phyloP scores from a whole-genome alignment of 352 stramenopile species.

The Globisporangium abappressorium region DNA sequence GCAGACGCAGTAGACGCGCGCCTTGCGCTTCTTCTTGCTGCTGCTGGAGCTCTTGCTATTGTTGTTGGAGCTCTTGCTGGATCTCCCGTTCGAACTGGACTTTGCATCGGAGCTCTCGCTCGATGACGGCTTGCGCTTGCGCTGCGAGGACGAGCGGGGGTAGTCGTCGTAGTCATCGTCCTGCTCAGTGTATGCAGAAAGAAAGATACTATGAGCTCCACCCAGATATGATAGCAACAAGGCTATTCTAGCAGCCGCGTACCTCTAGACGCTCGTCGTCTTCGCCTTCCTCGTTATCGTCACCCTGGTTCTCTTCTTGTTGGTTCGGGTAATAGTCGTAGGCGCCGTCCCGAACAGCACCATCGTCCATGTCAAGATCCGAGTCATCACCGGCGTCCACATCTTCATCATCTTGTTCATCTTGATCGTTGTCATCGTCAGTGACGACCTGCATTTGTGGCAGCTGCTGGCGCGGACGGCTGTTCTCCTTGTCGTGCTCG shows the following conservation, averaged over 20 bases:
- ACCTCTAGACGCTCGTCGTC: conserved; percentile 10
- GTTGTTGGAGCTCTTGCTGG: background rate
- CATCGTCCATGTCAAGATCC: conserved; percentile 6
- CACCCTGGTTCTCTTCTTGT: conserved; percentile 20
- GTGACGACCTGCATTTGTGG: background rate
- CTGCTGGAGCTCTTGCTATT: conserved; percentile 17
- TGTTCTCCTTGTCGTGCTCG: conserved; percentile 36
- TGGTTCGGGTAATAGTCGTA: conserved; percentile 19
- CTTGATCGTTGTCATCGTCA: background rate
- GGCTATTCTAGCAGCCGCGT: background rate
- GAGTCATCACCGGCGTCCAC: background rate
- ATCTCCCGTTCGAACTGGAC: background rate
- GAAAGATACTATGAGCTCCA: background rate
- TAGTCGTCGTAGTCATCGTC: conserved; percentile 5
- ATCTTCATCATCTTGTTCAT: background rate
- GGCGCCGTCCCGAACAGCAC: conserved; percentile 4
- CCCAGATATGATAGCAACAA: background rate
- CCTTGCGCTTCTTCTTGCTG: conserved; percentile 65
- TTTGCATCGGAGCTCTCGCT: conserved; percentile 8
- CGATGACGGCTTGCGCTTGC: conserved; percentile 22
- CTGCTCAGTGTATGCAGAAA: background rate
- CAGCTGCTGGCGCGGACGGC: conserved; percentile 11
- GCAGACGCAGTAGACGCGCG: conserved; percentile 72
- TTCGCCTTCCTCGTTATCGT: conserved; percentile 17
- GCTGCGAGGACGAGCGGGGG: background rate